Percentiles rank a stretch among this genome's conserved stretches.
phyloP scores from a whole-genome alignment of 306 rosid species.

The Corylus avellana region DNA sequence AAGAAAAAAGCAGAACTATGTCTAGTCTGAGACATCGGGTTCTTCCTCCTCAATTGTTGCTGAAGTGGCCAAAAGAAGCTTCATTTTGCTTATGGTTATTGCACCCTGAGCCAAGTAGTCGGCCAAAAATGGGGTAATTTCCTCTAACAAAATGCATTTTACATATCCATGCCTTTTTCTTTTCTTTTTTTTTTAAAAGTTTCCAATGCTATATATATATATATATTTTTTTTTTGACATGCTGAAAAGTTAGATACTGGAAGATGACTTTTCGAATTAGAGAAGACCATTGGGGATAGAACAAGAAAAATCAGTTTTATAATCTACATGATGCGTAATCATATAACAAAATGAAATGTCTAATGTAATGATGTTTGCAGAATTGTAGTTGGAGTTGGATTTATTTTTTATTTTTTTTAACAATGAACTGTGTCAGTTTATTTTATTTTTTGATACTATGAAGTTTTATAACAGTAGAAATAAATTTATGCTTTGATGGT shows the following conservation, averaged over 20 bases:
- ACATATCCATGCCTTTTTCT: slow-evolving; percentile 3
- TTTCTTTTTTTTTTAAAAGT: neutral
- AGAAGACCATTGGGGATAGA: neutral
- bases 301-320: neutral
- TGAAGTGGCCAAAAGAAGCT: slow-evolving; percentile 97
- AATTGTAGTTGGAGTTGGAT: slow-evolving; percentile 1
- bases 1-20: slow-evolving; percentile 87
- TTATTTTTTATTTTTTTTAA: neutral
- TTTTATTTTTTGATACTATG: too few species aligned
- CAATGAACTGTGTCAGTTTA: neutral
- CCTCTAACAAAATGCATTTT: slow-evolving; percentile 22
- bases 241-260: neutral
- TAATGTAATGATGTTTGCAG: neutral
- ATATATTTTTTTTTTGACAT: neutral
- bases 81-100: slow-evolving; percentile 93
- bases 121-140: slow-evolving; percentile 80
- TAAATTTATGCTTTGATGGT: neutral
- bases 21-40: slow-evolving; percentile 93
- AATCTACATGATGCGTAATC: neutral
- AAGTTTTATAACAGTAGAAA: neutral
- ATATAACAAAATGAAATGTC: neutral
- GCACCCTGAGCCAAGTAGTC: slow-evolving; percentile 86
- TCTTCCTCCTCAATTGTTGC: slow-evolving; percentile 96
- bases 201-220: neutral
- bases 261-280: neutral